phyloP scores from a whole-genome alignment of 2,329 filamentous ascomycete genomes.

The Colletotrichum ledebouriae region DNA sequence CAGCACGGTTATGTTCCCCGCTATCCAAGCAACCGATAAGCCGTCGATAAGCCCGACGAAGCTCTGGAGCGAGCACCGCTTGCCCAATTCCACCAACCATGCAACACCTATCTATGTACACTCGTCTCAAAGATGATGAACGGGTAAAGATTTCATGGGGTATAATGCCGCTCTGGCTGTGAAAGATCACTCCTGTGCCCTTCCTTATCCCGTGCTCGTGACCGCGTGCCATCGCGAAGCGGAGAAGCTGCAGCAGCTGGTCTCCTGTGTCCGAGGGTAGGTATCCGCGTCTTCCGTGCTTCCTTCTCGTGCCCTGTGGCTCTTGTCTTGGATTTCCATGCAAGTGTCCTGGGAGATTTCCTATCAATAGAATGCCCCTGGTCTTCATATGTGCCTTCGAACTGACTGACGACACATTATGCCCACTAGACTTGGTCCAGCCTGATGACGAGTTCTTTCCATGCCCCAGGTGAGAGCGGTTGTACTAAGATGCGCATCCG shows the following conservation, averaged over 20 bases:
- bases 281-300: conserved; percentile 31
- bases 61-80: conserved; percentile 2
- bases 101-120: background rate
- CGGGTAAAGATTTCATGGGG: background rate
- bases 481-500: background rate
- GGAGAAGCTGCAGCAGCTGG: conserved; percentile 26
- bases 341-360: too few relatives aligned
- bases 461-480: conserved; percentile 12
- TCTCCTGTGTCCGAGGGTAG: background rate
- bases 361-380: too few relatives aligned
- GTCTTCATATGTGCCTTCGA: too few relatives aligned
- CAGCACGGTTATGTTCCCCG: conserved; percentile 21
- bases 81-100: background rate
- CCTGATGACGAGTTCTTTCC: conserved; percentile 4
- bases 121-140: background rate
- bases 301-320: background rate
- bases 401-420: background rate
- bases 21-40: conserved; percentile 15
- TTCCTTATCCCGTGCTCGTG: conserved; percentile 16
- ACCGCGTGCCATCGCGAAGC: conserved; percentile 14
- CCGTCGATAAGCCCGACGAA: conserved; percentile 33
- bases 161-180: conserved; percentile 14
- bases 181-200: conserved; percentile 9
- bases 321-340: too few relatives aligned
- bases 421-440: background rate